A percentile compares a stretch with the other conserved stretches of the same genome.
Conservation (phyloP, 164 flowering plant species). For the Chimonanthus praecox region DNA sequence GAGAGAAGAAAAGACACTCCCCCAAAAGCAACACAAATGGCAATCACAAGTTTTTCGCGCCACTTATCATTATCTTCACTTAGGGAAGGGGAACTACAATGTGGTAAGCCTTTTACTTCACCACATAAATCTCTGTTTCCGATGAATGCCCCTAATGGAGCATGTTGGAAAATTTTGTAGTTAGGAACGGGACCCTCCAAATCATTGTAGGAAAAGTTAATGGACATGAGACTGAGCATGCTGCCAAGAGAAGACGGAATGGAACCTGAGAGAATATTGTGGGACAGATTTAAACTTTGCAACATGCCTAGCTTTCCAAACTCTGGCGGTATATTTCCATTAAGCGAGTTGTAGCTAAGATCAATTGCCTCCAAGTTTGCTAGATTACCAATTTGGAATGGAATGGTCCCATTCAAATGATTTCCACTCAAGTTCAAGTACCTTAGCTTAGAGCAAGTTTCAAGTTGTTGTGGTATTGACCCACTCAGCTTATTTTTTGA, state of each 20-base stretch:
- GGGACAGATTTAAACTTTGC: conserved; percentile 5
- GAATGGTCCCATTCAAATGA: conserved; percentile 1
- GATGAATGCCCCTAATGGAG: neutral
- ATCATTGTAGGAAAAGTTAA: conserved; percentile 2
- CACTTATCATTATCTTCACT: neutral
- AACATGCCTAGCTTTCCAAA: conserved; percentile 1
- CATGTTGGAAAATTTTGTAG: neutral
- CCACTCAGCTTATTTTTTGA: neutral
- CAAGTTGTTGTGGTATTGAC: neutral
- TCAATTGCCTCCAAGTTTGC: neutral
- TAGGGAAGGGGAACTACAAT: neutral
- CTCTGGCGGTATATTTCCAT: conserved; percentile 1
- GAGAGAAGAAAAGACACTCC: neutral
- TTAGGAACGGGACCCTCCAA: neutral
- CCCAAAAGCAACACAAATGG: neutral
- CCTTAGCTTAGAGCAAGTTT: neutral
- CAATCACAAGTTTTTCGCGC: neutral
- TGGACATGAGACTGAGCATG: neutral
- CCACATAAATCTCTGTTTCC: neutral
- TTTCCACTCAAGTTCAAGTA: neutral
- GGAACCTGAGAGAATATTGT: conserved; percentile 4
- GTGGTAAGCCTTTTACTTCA: neutral
- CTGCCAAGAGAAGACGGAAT: neutral
- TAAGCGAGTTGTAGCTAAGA: neutral
- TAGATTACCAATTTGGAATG: conserved; percentile 2